Evolutionary conservation across 2,329 filamentous ascomycete genomes (phyloP).

Genomic region (Rhynchosporium graminicola): DNA sequence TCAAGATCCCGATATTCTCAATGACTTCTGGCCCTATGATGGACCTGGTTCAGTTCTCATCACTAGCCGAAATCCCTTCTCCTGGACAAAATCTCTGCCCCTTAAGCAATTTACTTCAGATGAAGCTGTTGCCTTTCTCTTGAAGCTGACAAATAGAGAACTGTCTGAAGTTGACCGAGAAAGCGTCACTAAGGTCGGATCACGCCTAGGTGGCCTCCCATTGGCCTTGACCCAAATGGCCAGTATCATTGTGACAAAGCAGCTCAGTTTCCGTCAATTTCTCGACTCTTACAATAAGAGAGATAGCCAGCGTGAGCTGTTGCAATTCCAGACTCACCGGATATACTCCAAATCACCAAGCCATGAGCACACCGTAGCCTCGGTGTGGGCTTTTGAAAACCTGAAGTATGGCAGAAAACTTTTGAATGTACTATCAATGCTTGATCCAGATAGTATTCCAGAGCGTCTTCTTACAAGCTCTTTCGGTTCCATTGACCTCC

Average conservation of each 20-base stretch:
- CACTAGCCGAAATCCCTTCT: constrained; percentile 1
- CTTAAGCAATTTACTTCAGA: background rate
- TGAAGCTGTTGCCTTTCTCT: background rate
- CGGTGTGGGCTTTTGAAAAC: background rate
- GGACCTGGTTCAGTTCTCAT: background rate
- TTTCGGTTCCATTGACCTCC: constrained; percentile 4
- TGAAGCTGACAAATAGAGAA: background rate
- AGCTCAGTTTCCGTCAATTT: background rate
- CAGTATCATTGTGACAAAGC: background rate
- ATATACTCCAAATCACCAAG: background rate
- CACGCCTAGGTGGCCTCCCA: background rate
- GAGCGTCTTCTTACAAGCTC: constrained; percentile 27
- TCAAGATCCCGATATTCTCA: background rate
- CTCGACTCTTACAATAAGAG: background rate
- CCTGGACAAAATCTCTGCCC: background rate
- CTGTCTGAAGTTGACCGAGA: background rate
- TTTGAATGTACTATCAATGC: constrained; percentile 29
- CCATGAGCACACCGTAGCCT: constrained; percentile 2
- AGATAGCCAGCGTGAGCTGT: background rate
- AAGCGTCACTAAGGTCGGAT: background rate
- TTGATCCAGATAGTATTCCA: constrained; percentile 34
- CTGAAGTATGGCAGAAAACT: constrained; percentile 12
- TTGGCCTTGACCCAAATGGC: constrained; percentile 1
- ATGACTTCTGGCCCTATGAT: background rate
- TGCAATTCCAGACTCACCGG: background rate